These are phyloP conservation scores for Fomitopsis schrenkii DNA, from an alignment of 1,284 basidiomycete genomes.

Conservation along the genomic window DNA sequence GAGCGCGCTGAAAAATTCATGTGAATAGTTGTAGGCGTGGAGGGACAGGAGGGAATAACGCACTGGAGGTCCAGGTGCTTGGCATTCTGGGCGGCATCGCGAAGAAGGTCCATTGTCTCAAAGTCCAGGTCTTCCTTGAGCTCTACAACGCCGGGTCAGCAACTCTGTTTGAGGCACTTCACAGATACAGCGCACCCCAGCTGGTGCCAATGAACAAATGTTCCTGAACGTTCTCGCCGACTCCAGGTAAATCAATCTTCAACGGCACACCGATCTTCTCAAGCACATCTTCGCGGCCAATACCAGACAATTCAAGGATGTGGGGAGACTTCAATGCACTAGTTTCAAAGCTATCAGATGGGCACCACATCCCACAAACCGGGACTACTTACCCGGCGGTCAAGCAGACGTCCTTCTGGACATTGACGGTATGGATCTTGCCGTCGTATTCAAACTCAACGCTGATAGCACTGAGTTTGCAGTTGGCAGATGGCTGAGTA, in stretches of 20 bases:
- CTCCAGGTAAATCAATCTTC: slow-evolving; percentile 40
- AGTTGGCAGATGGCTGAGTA: slow-evolving; percentile 74
- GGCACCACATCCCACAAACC: background rate
- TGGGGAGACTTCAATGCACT: slow-evolving; percentile 40
- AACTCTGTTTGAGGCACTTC: too few relatives aligned
- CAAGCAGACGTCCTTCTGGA: slow-evolving; percentile 35
- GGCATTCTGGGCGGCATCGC: slow-evolving; percentile 21
- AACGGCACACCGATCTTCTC: slow-evolving; percentile 33
- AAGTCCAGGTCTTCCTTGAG: slow-evolving; percentile 25
- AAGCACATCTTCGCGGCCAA: slow-evolving; percentile 39
- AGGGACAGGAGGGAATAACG: slow-evolving; percentile 2
- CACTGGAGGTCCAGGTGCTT: slow-evolving; percentile 31
- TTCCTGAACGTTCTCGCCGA: slow-evolving; percentile 49
- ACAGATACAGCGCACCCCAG: slow-evolving; percentile 19
- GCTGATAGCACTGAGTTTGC: slow-evolving; percentile 92
- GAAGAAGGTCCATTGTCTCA: slow-evolving; percentile 28
- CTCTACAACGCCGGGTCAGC: slow-evolving; percentile 14
- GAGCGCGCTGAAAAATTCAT: slow-evolving; percentile 12
- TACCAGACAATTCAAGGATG: slow-evolving; percentile 47
- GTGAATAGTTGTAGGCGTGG: background rate
- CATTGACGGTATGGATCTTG: slow-evolving; percentile 47
- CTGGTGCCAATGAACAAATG: slow-evolving; percentile 30
- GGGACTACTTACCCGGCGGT: slow-evolving; percentile 30
- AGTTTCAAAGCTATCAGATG: background rate
- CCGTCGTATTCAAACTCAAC: slow-evolving; percentile 71